Evolutionary conservation across 2,329 filamentous ascomycete genomes (phyloP).

Genomic region (Monilinia aucupariae): DNA sequence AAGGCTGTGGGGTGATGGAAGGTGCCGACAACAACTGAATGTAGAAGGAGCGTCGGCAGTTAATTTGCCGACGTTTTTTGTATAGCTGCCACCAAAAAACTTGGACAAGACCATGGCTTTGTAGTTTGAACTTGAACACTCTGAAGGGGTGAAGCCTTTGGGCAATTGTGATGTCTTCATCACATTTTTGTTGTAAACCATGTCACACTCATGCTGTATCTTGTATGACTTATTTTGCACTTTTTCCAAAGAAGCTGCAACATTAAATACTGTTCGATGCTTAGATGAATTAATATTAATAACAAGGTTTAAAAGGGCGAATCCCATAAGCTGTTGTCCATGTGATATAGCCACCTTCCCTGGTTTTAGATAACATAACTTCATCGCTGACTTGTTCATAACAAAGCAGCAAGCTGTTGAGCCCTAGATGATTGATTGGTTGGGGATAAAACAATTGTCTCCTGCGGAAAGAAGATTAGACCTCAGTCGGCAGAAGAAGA

Average conservation of each 20-base stretch:
- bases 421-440: not conserved
- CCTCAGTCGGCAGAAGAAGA: not conserved
- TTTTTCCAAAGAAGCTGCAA: not conserved
- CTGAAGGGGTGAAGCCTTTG: not conserved
- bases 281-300: not conserved
- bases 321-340: not conserved
- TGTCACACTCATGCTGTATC: not conserved
- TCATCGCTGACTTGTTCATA: not conserved
- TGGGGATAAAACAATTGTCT: not conserved
- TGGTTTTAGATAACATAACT: not conserved
- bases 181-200: not conserved
- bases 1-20: not conserved
- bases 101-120: too few relatives aligned
- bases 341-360: not conserved
- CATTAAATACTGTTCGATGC: not conserved
- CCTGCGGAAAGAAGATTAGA: too few relatives aligned
- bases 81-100: too few relatives aligned
- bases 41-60: too few relatives aligned
- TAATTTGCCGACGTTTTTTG: too few relatives aligned
- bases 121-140: not conserved
- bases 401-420: not conserved
- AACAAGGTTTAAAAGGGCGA: not conserved
- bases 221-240: not conserved
- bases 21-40: too few relatives aligned
- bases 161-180: not conserved